A percentile compares a stretch with the other conserved stretches of the same genome.
These are phyloP conservation scores for Sistotremastrum niveocremeum DNA, from an alignment of 768 basidiomycete species.

Conservation along the genomic window DNA sequence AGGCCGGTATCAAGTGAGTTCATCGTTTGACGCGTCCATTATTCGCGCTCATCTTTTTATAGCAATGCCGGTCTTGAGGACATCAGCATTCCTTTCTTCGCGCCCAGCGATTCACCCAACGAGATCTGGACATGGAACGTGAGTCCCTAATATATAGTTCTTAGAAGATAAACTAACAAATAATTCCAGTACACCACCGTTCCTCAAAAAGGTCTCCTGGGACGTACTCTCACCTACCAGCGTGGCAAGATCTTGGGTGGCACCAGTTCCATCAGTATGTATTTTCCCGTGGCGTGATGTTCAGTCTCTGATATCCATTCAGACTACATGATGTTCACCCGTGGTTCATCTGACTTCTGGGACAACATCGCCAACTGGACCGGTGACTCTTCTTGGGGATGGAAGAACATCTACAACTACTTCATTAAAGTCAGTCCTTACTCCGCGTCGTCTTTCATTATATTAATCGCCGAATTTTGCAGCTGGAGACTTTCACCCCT, in stretches of 20 bases:
- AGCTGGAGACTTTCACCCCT: slow-evolving; percentile 10
- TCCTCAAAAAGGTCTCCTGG: neutral
- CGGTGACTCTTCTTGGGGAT: slow-evolving; percentile 6
- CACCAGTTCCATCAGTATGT: slow-evolving; percentile 8
- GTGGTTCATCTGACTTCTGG: slow-evolving; percentile 4
- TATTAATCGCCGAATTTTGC: neutral
- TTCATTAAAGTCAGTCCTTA: neutral
- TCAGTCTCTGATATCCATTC: neutral
- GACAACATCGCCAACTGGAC: slow-evolving; percentile 3
- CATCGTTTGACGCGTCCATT: no score
- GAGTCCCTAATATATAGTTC: no score
- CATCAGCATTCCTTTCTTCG: no score
- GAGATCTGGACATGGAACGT: no score
- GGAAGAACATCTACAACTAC: slow-evolving; percentile 2
- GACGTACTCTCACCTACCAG: neutral
- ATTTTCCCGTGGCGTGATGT: neutral
- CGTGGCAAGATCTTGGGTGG: slow-evolving; percentile 4
- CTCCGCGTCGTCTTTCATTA: neutral
- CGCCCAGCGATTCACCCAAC: no score
- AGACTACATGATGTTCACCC: slow-evolving; percentile 4
- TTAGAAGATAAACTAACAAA: no score
- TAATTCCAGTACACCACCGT: slow-evolving; percentile 1
- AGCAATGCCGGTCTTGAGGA: no score
- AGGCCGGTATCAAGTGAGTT: slow-evolving; percentile 8
- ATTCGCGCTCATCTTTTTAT: no score